These are phyloP conservation scores for Leptographium radiaticola DNA, from an alignment of 2,329 filamentous ascomycete species.

Conservation along the genomic window DNA sequence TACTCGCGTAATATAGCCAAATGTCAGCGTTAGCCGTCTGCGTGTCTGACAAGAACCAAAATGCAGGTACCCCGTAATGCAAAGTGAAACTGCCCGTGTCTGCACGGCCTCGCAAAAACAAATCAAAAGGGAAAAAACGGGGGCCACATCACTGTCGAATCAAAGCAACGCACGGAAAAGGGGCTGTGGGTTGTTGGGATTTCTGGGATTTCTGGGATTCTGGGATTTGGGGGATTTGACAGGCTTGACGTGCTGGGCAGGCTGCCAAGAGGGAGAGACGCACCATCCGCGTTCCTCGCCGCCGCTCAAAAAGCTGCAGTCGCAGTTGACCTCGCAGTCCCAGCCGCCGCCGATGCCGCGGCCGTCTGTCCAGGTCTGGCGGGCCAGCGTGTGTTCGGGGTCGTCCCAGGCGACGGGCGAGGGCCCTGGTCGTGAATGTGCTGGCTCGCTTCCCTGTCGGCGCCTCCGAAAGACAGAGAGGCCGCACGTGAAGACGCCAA, in stretches of 20 bases:
- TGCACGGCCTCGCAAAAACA: no score
- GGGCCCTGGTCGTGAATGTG: conserved; percentile 5
- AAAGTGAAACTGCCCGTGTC: neutral
- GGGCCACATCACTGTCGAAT: neutral
- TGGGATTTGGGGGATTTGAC: no score
- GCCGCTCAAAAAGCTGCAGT: conserved; percentile 15
- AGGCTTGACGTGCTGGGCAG: neutral
- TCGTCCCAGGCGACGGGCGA: conserved; percentile 9
- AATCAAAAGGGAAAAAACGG: neutral
- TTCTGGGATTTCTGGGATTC: no score
- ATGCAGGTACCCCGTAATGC: neutral
- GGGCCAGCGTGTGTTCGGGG: conserved; percentile 3
- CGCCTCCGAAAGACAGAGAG: conserved; percentile 49
- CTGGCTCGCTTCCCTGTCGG: conserved; percentile 4
- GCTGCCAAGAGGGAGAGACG: neutral
- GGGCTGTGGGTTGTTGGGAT: neutral
- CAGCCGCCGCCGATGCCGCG: conserved; percentile 63
- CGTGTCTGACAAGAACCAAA: neutral
- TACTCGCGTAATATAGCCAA: neutral
- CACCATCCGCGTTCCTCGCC: conserved; percentile 15
- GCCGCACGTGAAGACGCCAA: conserved; percentile 72
- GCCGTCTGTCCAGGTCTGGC: conserved; percentile 38
- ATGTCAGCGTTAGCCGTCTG: neutral
- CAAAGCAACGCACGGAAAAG: neutral
- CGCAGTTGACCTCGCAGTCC: conserved; percentile 67